Base-by-base conservation (phyloP, 495 filamentous ascomycete species). In the Aspergillus conjunctus region DNA sequence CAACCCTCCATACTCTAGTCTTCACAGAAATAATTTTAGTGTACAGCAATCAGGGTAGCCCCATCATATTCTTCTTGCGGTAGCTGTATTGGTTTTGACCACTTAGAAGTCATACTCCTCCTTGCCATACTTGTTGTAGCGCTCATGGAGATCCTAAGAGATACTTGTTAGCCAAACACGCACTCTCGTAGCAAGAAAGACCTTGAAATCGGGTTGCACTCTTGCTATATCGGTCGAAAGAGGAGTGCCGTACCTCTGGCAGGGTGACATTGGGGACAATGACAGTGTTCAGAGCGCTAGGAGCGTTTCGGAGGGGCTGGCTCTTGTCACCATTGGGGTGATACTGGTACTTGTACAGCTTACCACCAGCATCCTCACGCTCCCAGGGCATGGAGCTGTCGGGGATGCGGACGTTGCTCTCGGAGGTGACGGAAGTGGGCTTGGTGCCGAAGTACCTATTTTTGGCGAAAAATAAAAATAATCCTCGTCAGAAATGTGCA, bases 121-220 rank as follows among this genome's bases (percentile, higher is more conserved):
- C 85, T 97, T 98, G 76, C 93, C 94, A 83, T 88, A 97, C 85
- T 98, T 98, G 86, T 98, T 98, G 84, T 86, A 98, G 74, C 87
- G 87, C 66, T 98, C 94, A 78, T 98, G 94, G 57, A 95, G 84
- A 51, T 85, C 79, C 94, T 97, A 60, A 37, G 54, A 1, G n/a
- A 49, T 1, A 5, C 1, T 17, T 3, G 22, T 59, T 57, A 63
- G 17, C 56, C 45, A 61, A n/a, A 45, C 46, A 46, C 55, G 73
- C 53, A 74, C 30, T 31, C 21, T 20, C 20, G 26, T 26, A 26
- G 26, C 26, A 26, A 26, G 26, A 26, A 26, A 26, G 26, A 26
- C 26, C 26, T 26, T 26, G 2, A 26, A 26, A 26, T 26, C 5
- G 26, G 2, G 5, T 26, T 26, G 26, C 26, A 26, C 26, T 26